Conservation (phyloP, 257 asterid genomes). For the Gentiana straminea region DNA sequence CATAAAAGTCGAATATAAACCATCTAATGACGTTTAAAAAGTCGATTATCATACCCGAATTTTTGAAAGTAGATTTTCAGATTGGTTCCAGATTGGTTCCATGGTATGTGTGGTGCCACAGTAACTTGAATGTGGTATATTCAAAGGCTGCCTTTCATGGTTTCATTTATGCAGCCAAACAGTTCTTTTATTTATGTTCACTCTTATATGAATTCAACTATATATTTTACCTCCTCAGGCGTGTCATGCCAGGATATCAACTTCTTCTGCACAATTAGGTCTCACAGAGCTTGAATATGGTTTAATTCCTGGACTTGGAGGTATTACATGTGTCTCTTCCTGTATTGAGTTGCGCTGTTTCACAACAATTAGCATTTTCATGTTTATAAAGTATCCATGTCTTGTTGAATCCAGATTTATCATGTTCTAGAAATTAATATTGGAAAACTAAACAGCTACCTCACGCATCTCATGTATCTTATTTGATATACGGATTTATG, state of each 20-base stretch:
- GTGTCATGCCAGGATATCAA: constrained; percentile 48
- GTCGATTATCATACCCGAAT: too few relatives aligned
- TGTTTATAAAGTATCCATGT: neutral
- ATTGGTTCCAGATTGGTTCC: too few relatives aligned
- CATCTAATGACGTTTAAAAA: too few relatives aligned
- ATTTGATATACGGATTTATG: too few relatives aligned
- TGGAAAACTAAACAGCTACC: too few relatives aligned
- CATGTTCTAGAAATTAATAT: too few relatives aligned
- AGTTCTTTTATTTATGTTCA: neutral
- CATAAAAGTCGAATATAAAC: too few relatives aligned
- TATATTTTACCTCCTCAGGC: constrained; percentile 23
- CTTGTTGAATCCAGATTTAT: neutral
- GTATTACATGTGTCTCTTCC: constrained; percentile 14
- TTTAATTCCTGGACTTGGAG: constrained; percentile 54
- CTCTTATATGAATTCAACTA: neutral
- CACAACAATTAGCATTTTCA: neutral
- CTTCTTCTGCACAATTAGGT: constrained; percentile 43
- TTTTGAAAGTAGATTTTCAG: too few relatives aligned
- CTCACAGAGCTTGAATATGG: constrained; percentile 50
- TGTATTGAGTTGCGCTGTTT: neutral
- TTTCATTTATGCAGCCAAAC: neutral
- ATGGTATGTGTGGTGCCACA: too few relatives aligned
- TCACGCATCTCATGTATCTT: too few relatives aligned
- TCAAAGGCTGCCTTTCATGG: too few relatives aligned
- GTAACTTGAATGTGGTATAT: too few relatives aligned